phyloP scores from a whole-genome alignment of 805 yeast genomes.

The Candida nemodendra region DNA sequence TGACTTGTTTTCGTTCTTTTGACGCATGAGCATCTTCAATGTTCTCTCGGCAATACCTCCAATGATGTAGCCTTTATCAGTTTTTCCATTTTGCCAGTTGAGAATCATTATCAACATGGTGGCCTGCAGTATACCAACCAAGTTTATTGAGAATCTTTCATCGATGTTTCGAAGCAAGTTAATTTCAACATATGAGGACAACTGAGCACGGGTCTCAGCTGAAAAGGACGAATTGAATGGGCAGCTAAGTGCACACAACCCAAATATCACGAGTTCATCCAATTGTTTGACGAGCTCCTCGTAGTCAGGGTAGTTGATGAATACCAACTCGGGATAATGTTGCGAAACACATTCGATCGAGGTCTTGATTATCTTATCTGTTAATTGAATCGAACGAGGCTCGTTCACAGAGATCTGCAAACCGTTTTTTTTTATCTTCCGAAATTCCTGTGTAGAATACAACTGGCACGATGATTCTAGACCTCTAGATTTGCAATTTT shows the following conservation, averaged over 20 bases:
- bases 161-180: slow-evolving; percentile 7
- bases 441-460: slow-evolving; percentile 16
- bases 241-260: slow-evolving; percentile 11
- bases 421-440: slow-evolving; percentile 7
- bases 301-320: slow-evolving; percentile 7
- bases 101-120: slow-evolving; percentile 10
- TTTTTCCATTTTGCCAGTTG: slow-evolving; percentile 17
- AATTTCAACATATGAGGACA: slow-evolving; percentile 6
- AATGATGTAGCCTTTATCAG: slow-evolving; percentile 16
- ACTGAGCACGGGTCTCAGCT: neutral
- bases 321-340: slow-evolving; percentile 17
- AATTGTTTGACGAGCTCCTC: slow-evolving; percentile 7
- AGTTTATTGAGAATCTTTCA: slow-evolving; percentile 8
- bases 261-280: slow-evolving; percentile 14
- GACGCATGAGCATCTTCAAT: slow-evolving; percentile 5
- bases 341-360: slow-evolving; percentile 7
- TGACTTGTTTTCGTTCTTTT: slow-evolving; percentile 3
- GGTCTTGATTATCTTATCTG: neutral
- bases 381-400: slow-evolving; percentile 2
- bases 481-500: slow-evolving; percentile 11
- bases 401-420: neutral
- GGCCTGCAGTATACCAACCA: slow-evolving; percentile 14
- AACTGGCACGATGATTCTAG: slow-evolving; percentile 8
- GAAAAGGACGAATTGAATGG: slow-evolving; percentile 6
- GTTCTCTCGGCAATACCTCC: slow-evolving; percentile 19